Base-by-base conservation (phyloP, 345 rosid species). In the Salix exigua region DNA sequence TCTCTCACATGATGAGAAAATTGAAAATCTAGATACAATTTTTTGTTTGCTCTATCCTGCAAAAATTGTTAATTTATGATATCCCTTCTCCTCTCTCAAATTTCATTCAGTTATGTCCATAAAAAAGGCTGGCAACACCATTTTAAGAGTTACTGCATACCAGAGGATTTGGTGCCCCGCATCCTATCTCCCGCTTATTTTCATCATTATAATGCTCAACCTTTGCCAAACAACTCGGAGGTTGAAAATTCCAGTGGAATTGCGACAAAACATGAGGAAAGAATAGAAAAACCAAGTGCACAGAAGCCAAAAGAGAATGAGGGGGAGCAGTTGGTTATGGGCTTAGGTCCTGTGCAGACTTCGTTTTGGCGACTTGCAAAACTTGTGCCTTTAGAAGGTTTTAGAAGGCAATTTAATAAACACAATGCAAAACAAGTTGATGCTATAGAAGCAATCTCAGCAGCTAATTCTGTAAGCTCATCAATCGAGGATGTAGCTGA, bases 181-280 rank as follows among this genome's bases (percentile, higher is more conserved):
- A 87, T 95, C 73, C 79, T 95, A 35, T 95, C 99, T 79, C 99
- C 99, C 66, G 97, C 99, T 70, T 95, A 95, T 87, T 95, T 95
- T 81, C 93, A 93, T 88, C 97, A 90, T 78, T 95, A 95, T 77
- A 93, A 88, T 83, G 89, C 86, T 25, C 97, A 90, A 71, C 83
- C 88, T 76, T 82, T 85, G 16, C 85, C 87, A 68, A 72, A 76
- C 74, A 73, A 84, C 63, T 70, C 84, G 75, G 96, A 88, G 70
- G 26, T 74, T 75, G 90, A 86, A 70, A 81, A 79, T 75, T 75
- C 83, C 61, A 62, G 79, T 80, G 82, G 70, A 42, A 63, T 85
- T 21, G 66, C 73, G 70, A 70, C 82, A 53, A 89, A 84, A 78
- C 78, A 38, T 72, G 85, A 81, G 76, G 85, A 76, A 50, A 78